phyloP scores from a whole-genome alignment of 1,284 basidiomycete species.

The Termitomyces sp. region DNA sequence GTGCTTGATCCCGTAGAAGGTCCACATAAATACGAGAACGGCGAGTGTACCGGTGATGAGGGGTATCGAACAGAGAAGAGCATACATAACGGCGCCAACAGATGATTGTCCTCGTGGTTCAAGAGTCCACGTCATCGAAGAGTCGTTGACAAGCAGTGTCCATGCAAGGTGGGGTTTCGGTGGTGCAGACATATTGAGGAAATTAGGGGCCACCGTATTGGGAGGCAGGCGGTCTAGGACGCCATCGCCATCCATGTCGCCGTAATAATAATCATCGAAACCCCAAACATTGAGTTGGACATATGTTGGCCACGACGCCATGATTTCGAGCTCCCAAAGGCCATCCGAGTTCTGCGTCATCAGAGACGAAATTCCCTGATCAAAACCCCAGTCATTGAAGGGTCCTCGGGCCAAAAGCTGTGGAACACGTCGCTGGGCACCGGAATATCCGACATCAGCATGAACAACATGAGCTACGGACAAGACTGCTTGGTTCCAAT shows the following conservation, averaged over 20 bases:
- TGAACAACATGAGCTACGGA: constrained; percentile 70
- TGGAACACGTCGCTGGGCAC: constrained; percentile 68
- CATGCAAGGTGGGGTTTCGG: constrained; percentile 79
- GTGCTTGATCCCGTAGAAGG: constrained; percentile 91
- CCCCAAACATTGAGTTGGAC: constrained; percentile 86
- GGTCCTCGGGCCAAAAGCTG: constrained; percentile 81
- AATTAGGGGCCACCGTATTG: constrained; percentile 81
- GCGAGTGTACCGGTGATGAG: constrained; percentile 80
- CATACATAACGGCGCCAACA: constrained; percentile 81
- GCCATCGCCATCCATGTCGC: constrained; percentile 82
- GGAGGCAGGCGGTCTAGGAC: constrained; percentile 86
- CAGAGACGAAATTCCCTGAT: constrained; percentile 67
- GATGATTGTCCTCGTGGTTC: constrained; percentile 76
- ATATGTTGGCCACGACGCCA: constrained; percentile 83
- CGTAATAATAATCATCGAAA: constrained; percentile 87
- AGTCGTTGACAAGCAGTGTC: constrained; percentile 76
- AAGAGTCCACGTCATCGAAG: constrained; percentile 71
- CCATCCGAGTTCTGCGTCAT: constrained; percentile 63
- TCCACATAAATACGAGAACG: constrained; percentile 86
- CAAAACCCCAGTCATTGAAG: constrained; percentile 89
- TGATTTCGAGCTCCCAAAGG: constrained; percentile 77
- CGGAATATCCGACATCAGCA: constrained; percentile 63
- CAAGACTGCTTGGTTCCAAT: constrained; percentile 68
- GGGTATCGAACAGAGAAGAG: constrained; percentile 75
- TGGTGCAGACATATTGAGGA: constrained; percentile 83